Base-by-base conservation (phyloP, 2,329 filamentous ascomycete species). In the Apiospora hydei region DNA sequence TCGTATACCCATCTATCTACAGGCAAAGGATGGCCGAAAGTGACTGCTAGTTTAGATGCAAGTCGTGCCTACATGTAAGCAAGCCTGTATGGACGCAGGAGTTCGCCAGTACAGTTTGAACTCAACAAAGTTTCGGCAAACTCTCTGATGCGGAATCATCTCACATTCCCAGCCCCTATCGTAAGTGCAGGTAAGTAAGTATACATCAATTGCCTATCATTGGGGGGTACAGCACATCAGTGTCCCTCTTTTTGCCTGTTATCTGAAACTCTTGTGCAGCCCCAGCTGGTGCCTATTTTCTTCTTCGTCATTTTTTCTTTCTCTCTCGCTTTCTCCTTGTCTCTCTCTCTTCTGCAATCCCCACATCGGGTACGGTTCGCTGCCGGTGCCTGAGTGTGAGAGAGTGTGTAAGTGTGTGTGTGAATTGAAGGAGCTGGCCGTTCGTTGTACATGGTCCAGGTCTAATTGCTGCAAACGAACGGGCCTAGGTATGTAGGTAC, bases 81-180 rank as follows among this genome's bases (percentile, higher is more conserved):
- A n/a, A 26, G 24, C 49, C n/a, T 26, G n/a, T 14, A 53, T 11
- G n/a, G 18, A 57, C 51, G 1, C 47, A 49, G 47, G 11, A 53
- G 7, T 24, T 26, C 34, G 34, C 7, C 34, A 43, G 41, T n/a
- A 64, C 57, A 64, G 57, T 64, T 64, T 10, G 57, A 14, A 8
- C 57, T 64, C 57, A 64, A 64, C 57, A 64, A 41, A 64, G 57
- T 64, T 41, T 64, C 57, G 57, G 57, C 57, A 64, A 64, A 64
- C 57, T 64, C 34, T 64, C 57, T 41, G 57, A 64, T 64, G 34
- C 18, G 7, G 57, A 64, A n/a, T 41, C n/a, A 41, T 64, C 21
- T 64, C 57, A 64, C 57, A 64, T 64, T 64, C 57, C 30, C 57
- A 64, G 18, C 53, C 51, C 51, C 53, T 38, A 61, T 61, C 30